Evolutionary conservation across 495 filamentous ascomycete species (phyloP).

Genomic region (Penicillium ucsense): DNA sequence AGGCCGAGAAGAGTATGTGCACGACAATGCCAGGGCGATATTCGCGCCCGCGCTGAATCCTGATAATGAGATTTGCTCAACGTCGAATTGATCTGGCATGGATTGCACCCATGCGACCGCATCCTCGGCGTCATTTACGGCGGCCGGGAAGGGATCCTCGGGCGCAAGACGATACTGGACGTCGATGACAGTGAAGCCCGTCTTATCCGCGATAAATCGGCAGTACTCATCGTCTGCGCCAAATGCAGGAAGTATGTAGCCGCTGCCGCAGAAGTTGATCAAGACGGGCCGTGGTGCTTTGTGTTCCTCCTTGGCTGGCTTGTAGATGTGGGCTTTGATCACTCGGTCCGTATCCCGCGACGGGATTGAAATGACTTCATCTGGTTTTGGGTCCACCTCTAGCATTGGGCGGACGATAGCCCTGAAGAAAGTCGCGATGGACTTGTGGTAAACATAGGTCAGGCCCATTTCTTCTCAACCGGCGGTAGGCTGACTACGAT

Average conservation of each 20-base stretch:
- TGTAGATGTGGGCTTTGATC: conserved; percentile 38
- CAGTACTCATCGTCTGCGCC: conserved; percentile 34
- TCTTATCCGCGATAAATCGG: conserved; percentile 22
- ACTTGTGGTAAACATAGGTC: conserved; percentile 9
- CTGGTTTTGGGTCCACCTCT: conserved; percentile 18
- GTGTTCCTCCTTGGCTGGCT: conserved; percentile 7
- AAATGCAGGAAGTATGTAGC: conserved; percentile 29
- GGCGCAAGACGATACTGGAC: conserved; percentile 73
- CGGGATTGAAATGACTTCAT: conserved; percentile 25
- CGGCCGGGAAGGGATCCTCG: conserved; percentile 64
- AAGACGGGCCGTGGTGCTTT: conserved; percentile 24
- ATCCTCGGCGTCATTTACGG: conserved; percentile 57
- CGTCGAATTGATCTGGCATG: conserved; percentile 24
- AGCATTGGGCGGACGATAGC: conserved; percentile 12
- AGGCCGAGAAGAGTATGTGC: conserved; percentile 21
- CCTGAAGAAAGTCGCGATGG: conserved; percentile 11
- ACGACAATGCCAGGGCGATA: conserved; percentile 27
- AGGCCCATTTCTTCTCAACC: conserved; percentile 4
- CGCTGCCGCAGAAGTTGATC: conserved; percentile 36
- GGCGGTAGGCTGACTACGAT: background rate
- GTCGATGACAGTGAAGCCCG: conserved; percentile 34
- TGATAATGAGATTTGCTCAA: conserved; percentile 26
- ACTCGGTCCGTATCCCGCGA: conserved; percentile 29
- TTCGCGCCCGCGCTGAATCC: conserved; percentile 40
- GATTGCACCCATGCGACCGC: conserved; percentile 26